Evolutionary conservation across 2,329 filamentous ascomycete species (phyloP), one percentile per base, ranked within the genome.

Genomic region (Ilyonectria destructans): DNA sequence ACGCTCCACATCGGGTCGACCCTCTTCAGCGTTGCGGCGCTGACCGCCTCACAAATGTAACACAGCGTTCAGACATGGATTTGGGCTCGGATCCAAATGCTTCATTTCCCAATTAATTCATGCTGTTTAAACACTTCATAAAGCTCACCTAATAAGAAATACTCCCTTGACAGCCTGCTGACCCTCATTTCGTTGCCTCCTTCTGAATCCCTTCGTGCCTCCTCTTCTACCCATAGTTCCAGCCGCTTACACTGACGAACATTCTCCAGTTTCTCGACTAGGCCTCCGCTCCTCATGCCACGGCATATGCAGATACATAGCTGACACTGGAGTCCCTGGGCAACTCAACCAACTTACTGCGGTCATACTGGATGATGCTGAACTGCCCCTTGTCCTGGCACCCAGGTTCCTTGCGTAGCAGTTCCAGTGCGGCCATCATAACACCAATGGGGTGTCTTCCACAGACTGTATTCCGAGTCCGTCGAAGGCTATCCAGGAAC

Each of bases 361-460:
- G 89, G 78, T 97, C 91, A 80, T 99, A 99, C 76, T 92, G 87
- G 63, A 97, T 87, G 76, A 98, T 94, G 74, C 88, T 90, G 81
- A 98, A 97, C 59, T 80, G 85, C 4, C 89, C 82, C 72, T 83
- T 86, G 6, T 76, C 80, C 12, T 81, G 70, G 3, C 45, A 72
- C 17, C 40, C 56, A 10, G 79, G 78, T 29, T 84, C 82, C 23
- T 80, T 78, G 1, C 82, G 80, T 35, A 93, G 78, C 56, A 86
- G 82, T 82, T 98, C 95, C 68, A 98, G 81, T 0, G 92, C 95
- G 0, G 95, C 94, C 94, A 99, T 95, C 43, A 93, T 88, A 4
- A 98, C 92, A 0, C 96, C 95, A 75, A 99, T 98, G 0, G 96
- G 96, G 83, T 99, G 96, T 56, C 96, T 87, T 4, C 96, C 96